A percentile compares a stretch with the other conserved stretches of the same genome.
Evolutionary conservation across 495 filamentous ascomycete genomes (phyloP).

Genomic region (Astrocystis sublimbata): DNA sequence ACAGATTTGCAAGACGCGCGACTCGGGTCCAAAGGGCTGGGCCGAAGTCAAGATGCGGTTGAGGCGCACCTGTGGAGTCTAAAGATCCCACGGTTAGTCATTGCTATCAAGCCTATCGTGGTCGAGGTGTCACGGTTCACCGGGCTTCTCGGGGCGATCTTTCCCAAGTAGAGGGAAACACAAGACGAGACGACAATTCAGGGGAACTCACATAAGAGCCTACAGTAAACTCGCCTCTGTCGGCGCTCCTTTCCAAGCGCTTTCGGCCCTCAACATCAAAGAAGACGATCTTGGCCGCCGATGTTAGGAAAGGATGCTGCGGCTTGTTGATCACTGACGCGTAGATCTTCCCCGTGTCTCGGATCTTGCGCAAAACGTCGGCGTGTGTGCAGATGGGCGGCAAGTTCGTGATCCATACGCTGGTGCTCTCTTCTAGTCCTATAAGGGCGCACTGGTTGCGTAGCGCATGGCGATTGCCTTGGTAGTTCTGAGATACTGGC

Average conservation of each 20-base stretch:
- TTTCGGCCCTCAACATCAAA: constrained; percentile 33
- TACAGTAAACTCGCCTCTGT: constrained; percentile 21
- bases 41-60: constrained; percentile 25
- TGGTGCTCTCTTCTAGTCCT: constrained; percentile 30
- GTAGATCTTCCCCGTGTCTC: constrained; percentile 37
- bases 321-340: constrained; percentile 40
- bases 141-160: neutral
- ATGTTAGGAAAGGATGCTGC: constrained; percentile 18
- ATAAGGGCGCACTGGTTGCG: constrained; percentile 37
- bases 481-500: constrained; percentile 29
- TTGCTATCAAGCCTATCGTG: neutral
- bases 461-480: constrained; percentile 27
- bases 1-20: constrained; percentile 42
- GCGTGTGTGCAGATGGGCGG: constrained; percentile 26
- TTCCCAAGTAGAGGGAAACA: neutral
- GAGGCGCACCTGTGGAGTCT: constrained; percentile 19
- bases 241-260: constrained; percentile 10
- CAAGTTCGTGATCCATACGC: constrained; percentile 40
- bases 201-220: neutral
- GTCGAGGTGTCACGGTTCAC: too few species aligned
- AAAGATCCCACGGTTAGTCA: neutral
- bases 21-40: constrained; percentile 9
- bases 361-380: constrained; percentile 32
- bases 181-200: neutral
- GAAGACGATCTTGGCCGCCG: constrained; percentile 41